Conservation (phyloP, 1,284 basidiomycete species). For the Sanghuangporus baumii region DNA sequence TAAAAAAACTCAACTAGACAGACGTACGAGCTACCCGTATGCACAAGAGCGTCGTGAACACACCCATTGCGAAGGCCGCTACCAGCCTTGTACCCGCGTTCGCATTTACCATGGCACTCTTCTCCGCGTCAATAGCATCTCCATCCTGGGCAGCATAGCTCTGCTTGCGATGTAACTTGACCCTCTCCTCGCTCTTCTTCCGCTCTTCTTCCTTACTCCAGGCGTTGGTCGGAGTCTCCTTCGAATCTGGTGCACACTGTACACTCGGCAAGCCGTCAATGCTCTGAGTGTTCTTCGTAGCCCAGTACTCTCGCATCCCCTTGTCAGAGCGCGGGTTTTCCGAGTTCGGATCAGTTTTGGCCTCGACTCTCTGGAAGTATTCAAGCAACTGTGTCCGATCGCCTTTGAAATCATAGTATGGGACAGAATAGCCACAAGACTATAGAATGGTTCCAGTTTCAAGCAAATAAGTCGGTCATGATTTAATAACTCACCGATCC, state of each 20-base stretch:
- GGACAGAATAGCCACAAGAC: slow-evolving; percentile 33
- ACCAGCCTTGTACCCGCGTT: neutral
- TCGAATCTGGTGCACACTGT: slow-evolving; percentile 22
- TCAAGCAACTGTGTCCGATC: slow-evolving; percentile 28
- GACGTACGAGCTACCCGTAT: neutral
- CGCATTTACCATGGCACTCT: neutral
- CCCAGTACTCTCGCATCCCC: slow-evolving; percentile 43
- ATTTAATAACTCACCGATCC: slow-evolving; percentile 32
- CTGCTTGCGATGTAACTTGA: too few relatives aligned
- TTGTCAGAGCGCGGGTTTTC: slow-evolving; percentile 17
- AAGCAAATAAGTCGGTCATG: neutral
- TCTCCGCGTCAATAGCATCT: neutral
- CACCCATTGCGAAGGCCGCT: neutral
- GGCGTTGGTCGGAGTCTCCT: slow-evolving; percentile 20
- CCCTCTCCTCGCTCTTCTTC: neutral
- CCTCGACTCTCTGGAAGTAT: neutral
- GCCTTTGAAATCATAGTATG: slow-evolving; percentile 41
- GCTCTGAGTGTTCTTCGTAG: slow-evolving; percentile 33
- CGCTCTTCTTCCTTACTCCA: slow-evolving; percentile 14
- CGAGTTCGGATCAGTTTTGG: slow-evolving; percentile 23
- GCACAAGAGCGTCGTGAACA: neutral
- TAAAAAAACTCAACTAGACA: neutral
- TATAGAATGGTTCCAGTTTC: neutral
- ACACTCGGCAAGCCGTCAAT: slow-evolving; percentile 42
- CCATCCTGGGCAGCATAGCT: neutral